Base-by-base conservation (phyloP, 1,284 basidiomycete species). In the Trametes sp. region DNA sequence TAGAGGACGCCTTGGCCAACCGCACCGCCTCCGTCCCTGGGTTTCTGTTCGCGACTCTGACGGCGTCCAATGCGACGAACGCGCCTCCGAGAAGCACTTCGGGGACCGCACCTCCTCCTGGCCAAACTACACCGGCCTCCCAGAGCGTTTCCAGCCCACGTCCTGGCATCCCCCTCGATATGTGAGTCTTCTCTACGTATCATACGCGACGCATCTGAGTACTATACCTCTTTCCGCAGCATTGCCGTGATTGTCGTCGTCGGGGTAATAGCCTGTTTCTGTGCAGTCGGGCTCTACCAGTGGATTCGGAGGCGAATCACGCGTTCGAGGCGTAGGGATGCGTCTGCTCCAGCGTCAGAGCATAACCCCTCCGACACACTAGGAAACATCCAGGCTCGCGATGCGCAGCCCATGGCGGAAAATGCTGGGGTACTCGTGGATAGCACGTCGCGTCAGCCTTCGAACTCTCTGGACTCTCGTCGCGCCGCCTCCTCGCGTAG, bases 41-140 rank as follows among this genome's bases (percentile, higher is more conserved):
- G 60, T 92, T 87, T 73, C 74, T 94, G 36, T 82, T 87, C 69
- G 89, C 86, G 7, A 84, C 86, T 0, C 76, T 93, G 10, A 80
- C 77, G 26, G 84, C 87, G 0, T 84, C 82, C 60, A 88, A 92
- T 71, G 82, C 86, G 13, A 86, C 85, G 9, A 24, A 24, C 44
- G 44, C 24, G 9, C 1, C 23, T 14, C 44, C 44, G 16, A 7
- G 9, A 2, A 45, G 14, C 44, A 11, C 23, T 7, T 26, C 23
- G 4, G 44, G 44, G 24, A 38, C 36, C 14, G 14, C 6, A 4
- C 8, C 36, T 38, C 36, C 36, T 38, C 9, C 36, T 16, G 16
- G 36, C 6, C 36, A 38, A 14, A 38, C 14, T 10, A 16, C 36
- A 8, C 36, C 36, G 8, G 16, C 4, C 8, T 14, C 9, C 36